phyloP scores from a whole-genome alignment of 306 rosid species.

The Vigna reflexopilosa region DNA sequence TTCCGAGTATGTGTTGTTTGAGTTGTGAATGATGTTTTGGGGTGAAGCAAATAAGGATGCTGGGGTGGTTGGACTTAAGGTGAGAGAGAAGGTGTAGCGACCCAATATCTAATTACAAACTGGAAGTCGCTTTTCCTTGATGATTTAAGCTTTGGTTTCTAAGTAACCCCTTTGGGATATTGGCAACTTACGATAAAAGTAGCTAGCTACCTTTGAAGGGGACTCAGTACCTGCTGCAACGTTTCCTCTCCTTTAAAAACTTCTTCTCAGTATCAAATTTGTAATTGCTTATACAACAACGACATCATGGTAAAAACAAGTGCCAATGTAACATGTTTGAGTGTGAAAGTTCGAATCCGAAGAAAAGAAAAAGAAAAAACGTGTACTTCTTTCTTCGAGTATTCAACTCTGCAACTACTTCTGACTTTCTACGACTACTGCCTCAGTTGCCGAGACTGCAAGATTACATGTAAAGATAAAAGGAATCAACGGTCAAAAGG shows the following conservation, averaged over 20 bases:
- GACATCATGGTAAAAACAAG: not conserved
- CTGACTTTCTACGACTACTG: not conserved
- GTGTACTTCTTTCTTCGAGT: not conserved
- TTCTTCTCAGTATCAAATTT: not conserved
- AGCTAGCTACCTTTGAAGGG: conserved; percentile 52
- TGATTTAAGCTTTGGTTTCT: conserved; percentile 46
- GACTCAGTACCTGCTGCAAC: conserved; percentile 53
- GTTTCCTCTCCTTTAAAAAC: not conserved
- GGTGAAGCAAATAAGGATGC: not conserved
- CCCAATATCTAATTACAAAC: conserved; percentile 67
- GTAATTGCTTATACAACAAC: not conserved
- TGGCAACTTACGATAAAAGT: conserved; percentile 40
- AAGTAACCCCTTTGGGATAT: conserved; percentile 52
- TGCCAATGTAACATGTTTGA: not conserved
- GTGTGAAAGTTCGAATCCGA: not conserved
- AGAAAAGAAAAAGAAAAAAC: not conserved
- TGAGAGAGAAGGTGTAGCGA: conserved; percentile 43
- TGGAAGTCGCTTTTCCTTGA: conserved; percentile 67
- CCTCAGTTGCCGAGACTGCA: no score
- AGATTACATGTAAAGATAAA: not conserved
- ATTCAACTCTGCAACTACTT: conserved; percentile 13
- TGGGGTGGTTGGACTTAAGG: conserved; percentile 45
- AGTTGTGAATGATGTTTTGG: not conserved
- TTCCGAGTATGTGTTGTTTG: not conserved
- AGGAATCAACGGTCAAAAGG: not conserved